Conservation (phyloP, 2,329 filamentous ascomycete genomes). For the Diaporthe vexans region DNA sequence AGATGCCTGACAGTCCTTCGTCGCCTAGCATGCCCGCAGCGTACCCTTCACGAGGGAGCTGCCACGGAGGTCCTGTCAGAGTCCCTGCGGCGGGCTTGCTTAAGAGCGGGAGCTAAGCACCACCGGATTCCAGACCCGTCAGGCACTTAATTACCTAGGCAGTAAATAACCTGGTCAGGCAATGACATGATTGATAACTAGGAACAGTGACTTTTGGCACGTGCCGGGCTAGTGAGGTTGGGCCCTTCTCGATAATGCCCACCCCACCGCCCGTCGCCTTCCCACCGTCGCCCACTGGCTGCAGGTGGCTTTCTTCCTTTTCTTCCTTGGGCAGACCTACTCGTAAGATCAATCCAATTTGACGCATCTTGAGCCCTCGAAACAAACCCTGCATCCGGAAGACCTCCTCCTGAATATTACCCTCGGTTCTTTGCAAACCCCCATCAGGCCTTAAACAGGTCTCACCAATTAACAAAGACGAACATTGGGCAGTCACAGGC, state of each 20-base stretch:
- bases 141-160: neutral
- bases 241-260: neutral
- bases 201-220: constrained; percentile 3
- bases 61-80: neutral
- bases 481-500: neutral
- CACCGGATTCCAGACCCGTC: neutral
- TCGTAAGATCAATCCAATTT: constrained; percentile 8
- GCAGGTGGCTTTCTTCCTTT: neutral
- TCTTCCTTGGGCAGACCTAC: neutral
- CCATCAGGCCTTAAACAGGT: neutral
- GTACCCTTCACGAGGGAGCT: neutral
- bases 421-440: neutral
- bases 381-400: constrained; percentile 6
- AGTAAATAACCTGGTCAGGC: neutral
- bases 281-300: neutral
- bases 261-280: neutral
- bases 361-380: neutral
- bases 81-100: neutral
- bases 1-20: neutral
- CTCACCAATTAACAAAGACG: neutral
- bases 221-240: neutral
- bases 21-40: neutral
- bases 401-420: constrained; percentile 2
- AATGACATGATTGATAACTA: neutral
- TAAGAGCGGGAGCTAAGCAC: constrained; percentile 2